These are phyloP conservation scores for Astrephomene gubernaculifera DNA, from an alignment of 139 green algal genomes.

Conservation along the genomic window DNA sequence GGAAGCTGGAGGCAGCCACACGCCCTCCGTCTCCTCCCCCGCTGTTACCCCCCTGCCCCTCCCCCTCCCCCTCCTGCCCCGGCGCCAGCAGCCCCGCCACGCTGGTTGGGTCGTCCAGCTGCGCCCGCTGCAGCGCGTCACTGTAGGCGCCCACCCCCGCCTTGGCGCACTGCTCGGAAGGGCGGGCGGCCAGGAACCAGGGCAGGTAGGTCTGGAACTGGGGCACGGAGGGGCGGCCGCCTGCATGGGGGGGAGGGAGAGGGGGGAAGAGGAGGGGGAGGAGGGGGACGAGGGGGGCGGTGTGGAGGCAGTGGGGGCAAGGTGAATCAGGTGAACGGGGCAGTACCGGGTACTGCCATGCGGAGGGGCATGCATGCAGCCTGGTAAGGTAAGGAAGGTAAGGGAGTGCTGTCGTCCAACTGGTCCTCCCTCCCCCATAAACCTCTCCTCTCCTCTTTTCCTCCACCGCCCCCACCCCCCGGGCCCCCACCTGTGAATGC, in stretches of 20 bases:
- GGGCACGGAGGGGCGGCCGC: constrained; percentile 56
- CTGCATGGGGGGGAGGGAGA: not conserved
- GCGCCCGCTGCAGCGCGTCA: constrained; percentile 63
- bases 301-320: not conserved
- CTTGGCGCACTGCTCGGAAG: constrained; percentile 83
- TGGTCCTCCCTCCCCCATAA: too few relatives aligned
- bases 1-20: constrained; percentile 81
- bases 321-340: too few relatives aligned
- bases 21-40: constrained; percentile 39
- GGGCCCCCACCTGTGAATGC: constrained; percentile 17
- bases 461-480: not conserved
- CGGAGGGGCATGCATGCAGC: too few relatives aligned
- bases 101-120: constrained; percentile 44
- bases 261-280: not conserved
- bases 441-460: too few relatives aligned
- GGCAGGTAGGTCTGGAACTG: constrained; percentile 82
- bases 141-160: constrained; percentile 85
- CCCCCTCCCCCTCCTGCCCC: not conserved
- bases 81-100: constrained; percentile 40
- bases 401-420: too few relatives aligned
- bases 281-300: not conserved
- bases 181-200: constrained; percentile 86
- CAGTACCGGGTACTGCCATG: too few relatives aligned
- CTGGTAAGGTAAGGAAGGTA: too few relatives aligned
- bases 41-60: not conserved